Evolutionary conservation across 208 protist species (phyloP), one percentile per base, ranked within the genome.

Genomic region (Naegleria gruberi): DNA sequence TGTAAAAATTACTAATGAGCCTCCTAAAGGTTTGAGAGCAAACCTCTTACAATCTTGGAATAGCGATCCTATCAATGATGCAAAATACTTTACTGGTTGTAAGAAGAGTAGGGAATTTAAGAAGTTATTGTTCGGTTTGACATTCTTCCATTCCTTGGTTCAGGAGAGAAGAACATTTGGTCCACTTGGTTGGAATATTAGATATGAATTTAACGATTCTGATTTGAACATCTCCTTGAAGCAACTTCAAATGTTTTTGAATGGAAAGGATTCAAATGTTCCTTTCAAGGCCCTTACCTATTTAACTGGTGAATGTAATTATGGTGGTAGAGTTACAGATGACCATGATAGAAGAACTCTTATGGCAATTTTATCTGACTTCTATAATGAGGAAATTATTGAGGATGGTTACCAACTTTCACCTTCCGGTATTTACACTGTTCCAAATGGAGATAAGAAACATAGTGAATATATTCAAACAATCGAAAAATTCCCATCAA

Each of bases 151-250:
- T 92, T 96, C 97, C n/a, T 93, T 98, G 34, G 95, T 99, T 91
- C 97, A 98, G 93, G 97, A 99, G 92, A 94, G 98, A 23, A 95
- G 97, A 45, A 96, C 97, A 90, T 99, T 98, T 94, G 97, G 98
- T 43, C 94, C 97, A 1, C 93, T 99, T 23, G 98, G 97, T 40
- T 99, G 96, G 96, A 99, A 98, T 93, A 97, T 97, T 74, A 94
- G 96, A 46, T 99, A 98, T 94, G 97, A 98, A 94, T 98, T 99
- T 95, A 98, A 98, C 93, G 97, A 98, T 91, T 97, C 96, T 8
- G 98, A 98, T 91, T 94, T 98, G 51, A 95, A 96, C 89, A 98
- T 99, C 91, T 98, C 95, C 91, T 93, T 98, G 83, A 95, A 95
- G 26, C 98, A 99, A 94, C 94, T 99, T 87, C 93, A 97, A 90